These are phyloP conservation scores for Aspergillus brasiliensis DNA, from an alignment of 2,329 filamentous ascomycete genomes.

Conservation along the genomic window DNA sequence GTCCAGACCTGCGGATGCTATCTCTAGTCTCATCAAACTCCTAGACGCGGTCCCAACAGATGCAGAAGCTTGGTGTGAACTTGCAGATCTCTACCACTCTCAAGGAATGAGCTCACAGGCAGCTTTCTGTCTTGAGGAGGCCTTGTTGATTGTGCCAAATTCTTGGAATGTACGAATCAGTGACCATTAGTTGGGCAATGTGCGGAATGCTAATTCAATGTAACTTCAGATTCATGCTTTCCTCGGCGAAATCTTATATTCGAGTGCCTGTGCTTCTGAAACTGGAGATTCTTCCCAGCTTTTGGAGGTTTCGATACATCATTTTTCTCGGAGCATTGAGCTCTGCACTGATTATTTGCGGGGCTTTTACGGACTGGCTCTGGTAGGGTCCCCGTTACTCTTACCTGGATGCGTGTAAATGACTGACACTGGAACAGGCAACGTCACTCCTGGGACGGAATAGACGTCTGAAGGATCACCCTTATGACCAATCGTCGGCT, in stretches of 20 bases:
- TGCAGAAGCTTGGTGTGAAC: slow-evolving; percentile 88
- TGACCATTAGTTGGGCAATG: background rate
- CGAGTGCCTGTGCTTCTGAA: slow-evolving; percentile 54
- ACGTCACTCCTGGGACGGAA: slow-evolving; percentile 30
- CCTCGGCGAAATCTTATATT: slow-evolving; percentile 79
- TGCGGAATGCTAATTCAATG: slow-evolving; percentile 10
- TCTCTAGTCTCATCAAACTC: slow-evolving; percentile 70
- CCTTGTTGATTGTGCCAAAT: slow-evolving; percentile 81
- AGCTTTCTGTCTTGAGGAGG: slow-evolving; percentile 87
- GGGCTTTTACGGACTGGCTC: slow-evolving; percentile 87
- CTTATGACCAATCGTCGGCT: slow-evolving; percentile 11
- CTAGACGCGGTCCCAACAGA: slow-evolving; percentile 86
- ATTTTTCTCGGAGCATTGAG: slow-evolving; percentile 89
- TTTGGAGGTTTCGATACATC: slow-evolving; percentile 73
- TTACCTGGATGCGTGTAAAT: background rate
- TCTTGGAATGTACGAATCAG: slow-evolving; percentile 79
- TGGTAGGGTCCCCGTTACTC: slow-evolving; percentile 54
- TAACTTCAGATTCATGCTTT: slow-evolving; percentile 73
- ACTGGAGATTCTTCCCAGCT: slow-evolving; percentile 47
- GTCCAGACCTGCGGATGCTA: slow-evolving; percentile 70
- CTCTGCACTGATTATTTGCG: slow-evolving; percentile 90
- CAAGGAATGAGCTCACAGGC: slow-evolving; percentile 81
- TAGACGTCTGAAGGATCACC: slow-evolving; percentile 14
- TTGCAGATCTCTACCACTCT: slow-evolving; percentile 80
- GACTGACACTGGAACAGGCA: slow-evolving; percentile 24